Base-by-base conservation (phyloP, 2,329 filamentous ascomycete species). In the Sporothrix phasma region DNA sequence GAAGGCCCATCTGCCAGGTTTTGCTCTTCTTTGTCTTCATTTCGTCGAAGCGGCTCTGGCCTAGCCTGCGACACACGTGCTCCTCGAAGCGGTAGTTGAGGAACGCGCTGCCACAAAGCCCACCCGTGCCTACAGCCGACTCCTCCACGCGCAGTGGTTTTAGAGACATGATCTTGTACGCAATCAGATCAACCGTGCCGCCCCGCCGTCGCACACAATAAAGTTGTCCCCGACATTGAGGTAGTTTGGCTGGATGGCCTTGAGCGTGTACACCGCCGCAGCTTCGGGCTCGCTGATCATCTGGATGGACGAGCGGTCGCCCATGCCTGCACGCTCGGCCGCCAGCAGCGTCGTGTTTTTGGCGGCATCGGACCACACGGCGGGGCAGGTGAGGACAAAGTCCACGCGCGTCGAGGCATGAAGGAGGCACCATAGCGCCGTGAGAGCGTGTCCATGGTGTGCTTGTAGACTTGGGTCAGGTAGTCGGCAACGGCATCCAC, bases 311-410 rank as follows among this genome's bases (percentile, higher is more conserved):
- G 84, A 83, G 64, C 82, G 81, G 2, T 78, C 81, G 4, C 89
- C 89, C 87, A 93, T 90, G 3, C 89, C 90, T 0, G 89, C 90
- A 65, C 85, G 79, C 76, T 92, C 87, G 11, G 89, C 89, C 5
- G 89, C 90, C 71, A 88, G 84, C 58, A 92, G 75, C 2, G 89
- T 93, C 5, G 88, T 89, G 73, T 91, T 89, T 76, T 92, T 93
- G n/a, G 89, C 90, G 0, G 88, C 84, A 72, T 94, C 90, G 26
- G 86, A 90, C 90, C 90, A 94, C 7, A 93, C 88, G 7, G 90
- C 90, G 7, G 90, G 90, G 61, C 89, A 90, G 0, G 89, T 93
- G 63, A 94, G 79, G 58, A 93, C 88, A 69, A 90, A 92, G 67
- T 92, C 86, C 45, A 91, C 85, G 69, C 85, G 86, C 5, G 88